A percentile compares a stretch with the other conserved stretches of the same genome.
phyloP scores from a whole-genome alignment of 23 red algal genomes.

The Gracilariopsis chorda region DNA sequence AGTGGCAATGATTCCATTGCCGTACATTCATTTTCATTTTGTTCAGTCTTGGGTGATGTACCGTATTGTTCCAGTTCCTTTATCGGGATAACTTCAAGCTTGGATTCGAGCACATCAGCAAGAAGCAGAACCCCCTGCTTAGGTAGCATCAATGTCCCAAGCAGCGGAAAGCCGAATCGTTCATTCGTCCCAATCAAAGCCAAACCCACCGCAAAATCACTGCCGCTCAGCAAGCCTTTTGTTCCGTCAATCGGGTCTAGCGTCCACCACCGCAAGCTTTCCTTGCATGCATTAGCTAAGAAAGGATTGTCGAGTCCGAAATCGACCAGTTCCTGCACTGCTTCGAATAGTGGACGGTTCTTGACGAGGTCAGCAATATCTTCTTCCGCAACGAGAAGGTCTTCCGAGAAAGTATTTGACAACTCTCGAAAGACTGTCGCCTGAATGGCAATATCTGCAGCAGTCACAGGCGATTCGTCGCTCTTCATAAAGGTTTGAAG shows the following conservation, averaged over 20 bases:
- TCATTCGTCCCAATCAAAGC: neutral
- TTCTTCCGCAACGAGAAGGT: conserved; percentile 33
- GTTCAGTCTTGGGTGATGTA: neutral
- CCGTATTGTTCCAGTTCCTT: neutral
- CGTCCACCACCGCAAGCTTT: neutral
- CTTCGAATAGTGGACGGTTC: neutral
- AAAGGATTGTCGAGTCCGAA: neutral
- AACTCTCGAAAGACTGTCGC: neutral
- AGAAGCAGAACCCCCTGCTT: neutral
- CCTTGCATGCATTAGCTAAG: neutral
- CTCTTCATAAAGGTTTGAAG: conserved; percentile 1
- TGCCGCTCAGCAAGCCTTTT: neutral
- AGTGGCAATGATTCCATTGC: neutral
- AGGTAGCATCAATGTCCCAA: neutral
- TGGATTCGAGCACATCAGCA: neutral
- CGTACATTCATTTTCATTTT: neutral
- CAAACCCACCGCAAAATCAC: conserved; percentile 14
- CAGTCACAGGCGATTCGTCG: conserved; percentile 15
- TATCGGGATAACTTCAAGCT: neutral
- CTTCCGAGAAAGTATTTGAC: neutral
- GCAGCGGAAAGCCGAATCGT: neutral
- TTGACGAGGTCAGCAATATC: neutral
- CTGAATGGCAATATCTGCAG: conserved; percentile 33
- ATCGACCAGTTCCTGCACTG: neutral
- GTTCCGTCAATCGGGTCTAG: conserved; percentile 47